Conservation (phyloP, 495 filamentous ascomycete genomes). For the Alectoria sarmentosa region DNA sequence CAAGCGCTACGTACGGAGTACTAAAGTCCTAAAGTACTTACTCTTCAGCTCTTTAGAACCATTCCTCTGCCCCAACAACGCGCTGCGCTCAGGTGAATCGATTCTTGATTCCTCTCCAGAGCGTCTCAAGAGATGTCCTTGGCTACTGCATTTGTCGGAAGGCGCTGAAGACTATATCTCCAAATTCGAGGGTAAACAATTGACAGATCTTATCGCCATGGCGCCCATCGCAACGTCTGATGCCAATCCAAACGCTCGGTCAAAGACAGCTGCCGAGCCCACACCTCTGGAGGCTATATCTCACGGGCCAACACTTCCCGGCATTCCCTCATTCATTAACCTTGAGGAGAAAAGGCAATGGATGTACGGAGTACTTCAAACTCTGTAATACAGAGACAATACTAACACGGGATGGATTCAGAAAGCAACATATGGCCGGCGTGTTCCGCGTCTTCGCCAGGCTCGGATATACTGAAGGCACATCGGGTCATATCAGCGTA, state of each 20-base stretch:
- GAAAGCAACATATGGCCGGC: slow-evolving; percentile 43
- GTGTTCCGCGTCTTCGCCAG: slow-evolving; percentile 33
- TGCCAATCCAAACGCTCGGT: not conserved
- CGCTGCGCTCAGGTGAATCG: too few relatives aligned
- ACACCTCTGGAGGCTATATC: slow-evolving; percentile 15
- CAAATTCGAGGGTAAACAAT: too few relatives aligned
- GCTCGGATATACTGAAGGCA: slow-evolving; percentile 32
- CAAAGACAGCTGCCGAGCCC: not conserved
- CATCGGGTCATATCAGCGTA: slow-evolving; percentile 32
- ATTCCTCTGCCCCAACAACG: too few relatives aligned
- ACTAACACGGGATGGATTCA: not conserved
- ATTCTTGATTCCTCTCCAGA: too few relatives aligned
- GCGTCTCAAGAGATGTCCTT: too few relatives aligned
- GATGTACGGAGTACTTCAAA: not conserved
- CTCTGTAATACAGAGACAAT: not conserved
- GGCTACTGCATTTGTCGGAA: too few relatives aligned
- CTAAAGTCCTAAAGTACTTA: too few relatives aligned
- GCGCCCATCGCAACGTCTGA: not conserved
- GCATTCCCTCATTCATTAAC: slow-evolving; percentile 4
- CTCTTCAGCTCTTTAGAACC: too few relatives aligned
- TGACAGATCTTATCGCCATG: not conserved
- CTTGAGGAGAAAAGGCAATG: slow-evolving; percentile 13
- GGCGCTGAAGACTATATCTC: too few relatives aligned
- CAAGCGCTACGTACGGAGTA: too few relatives aligned
- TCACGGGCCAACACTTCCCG: slow-evolving; percentile 9